Base-by-base conservation (phyloP, 331 rosid species). In the Quercus tomentella region DNA sequence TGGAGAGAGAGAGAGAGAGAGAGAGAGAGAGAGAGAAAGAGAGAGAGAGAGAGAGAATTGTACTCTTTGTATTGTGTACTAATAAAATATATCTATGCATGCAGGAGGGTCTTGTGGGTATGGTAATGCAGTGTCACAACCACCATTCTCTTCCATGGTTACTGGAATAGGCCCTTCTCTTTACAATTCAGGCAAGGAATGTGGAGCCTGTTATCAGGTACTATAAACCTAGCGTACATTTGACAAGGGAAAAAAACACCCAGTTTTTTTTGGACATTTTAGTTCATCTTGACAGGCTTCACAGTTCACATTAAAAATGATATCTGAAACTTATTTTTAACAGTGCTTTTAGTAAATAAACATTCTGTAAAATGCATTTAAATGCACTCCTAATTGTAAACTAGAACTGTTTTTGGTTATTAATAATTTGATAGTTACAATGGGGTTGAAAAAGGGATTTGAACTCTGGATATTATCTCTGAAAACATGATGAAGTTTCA, bases 21-120 rank as follows among this genome's bases (percentile, higher is more conserved):
- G 16, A 58, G 65, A n/a, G 18, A 62, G 37, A 14, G 35, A 26
- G 33, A 20, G 18, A 61, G 37, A 12, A 20, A 61, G 33, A 26
- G 68, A 61, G 68, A 61, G 68, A 26, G 37, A 26, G 37, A 0
- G 16, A 58, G 65, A 3, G 66, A 60, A 16, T 1, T 3, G 4
- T 8, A 15, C 10, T 4, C 15, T 26, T 5, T 28, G 69, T 12
- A 14, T 4, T 6, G 21, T 14, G 14, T 62, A 18, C 69, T 62
- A 62, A 62, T 16, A 62, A 62, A 62, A 25, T 6, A 43, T 11
- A 22, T 45, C 16, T 3, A 20, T 77, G 84, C 83, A 23, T 77
- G 84, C 83, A 86, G 87, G 89, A 56, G 89, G 89, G 20, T 49
- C 90, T 62, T 87, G 90, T 81, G 87, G 90, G 9, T 87, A 87